Evolutionary conservation across 352 stramenopile species (phyloP).

Genomic region (Elongisporangium anandrum): DNA sequence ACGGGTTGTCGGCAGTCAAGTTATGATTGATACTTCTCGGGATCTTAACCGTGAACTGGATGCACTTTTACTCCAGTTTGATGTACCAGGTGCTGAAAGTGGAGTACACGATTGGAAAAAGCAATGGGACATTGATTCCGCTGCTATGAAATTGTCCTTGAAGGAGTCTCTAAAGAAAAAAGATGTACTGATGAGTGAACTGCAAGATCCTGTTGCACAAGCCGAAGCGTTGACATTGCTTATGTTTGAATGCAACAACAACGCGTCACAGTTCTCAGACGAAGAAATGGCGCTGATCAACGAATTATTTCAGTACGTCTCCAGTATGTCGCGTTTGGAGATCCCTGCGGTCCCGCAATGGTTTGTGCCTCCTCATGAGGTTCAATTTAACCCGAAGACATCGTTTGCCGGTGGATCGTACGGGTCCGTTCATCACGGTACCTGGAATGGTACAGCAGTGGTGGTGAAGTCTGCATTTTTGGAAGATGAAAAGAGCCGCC

Average conservation of each 20-base stretch:
- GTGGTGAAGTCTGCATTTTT: conserved; percentile 30
- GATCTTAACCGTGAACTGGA: no score
- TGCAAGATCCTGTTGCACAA: conserved; percentile 10
- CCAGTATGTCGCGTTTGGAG: conserved; percentile 10
- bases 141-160: no score
- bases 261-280: conserved; percentile 10
- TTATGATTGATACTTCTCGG: no score
- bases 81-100: no score
- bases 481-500: conserved; percentile 8
- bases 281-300: conserved; percentile 17
- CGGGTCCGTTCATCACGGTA: conserved; percentile 14
- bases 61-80: no score
- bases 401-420: conserved; percentile 11
- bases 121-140: no score
- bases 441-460: conserved; percentile 18
- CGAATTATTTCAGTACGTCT: conserved; percentile 9
- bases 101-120: no score
- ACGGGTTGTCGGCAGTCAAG: no score
- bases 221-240: conserved; percentile 18
- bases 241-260: conserved; percentile 14
- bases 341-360: conserved; percentile 9
- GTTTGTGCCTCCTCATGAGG: conserved; percentile 21
- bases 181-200: not conserved
- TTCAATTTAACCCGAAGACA: conserved; percentile 5
- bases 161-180: no score